These are phyloP conservation scores for Ascochyta viciae-villosae DNA, from an alignment of 2,329 filamentous ascomycete species.

Conservation along the genomic window DNA sequence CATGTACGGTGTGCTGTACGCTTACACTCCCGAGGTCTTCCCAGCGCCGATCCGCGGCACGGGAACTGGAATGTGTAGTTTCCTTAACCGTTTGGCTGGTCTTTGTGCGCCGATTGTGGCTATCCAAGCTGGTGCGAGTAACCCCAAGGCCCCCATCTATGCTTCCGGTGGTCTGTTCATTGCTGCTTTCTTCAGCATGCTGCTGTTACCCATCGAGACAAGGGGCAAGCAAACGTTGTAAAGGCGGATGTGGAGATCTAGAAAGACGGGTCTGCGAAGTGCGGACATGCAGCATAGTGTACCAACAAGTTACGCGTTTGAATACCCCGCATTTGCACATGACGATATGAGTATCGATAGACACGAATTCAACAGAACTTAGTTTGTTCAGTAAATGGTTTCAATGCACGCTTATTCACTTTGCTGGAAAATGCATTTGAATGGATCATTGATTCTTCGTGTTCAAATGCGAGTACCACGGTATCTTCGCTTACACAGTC, in stretches of 20 bases:
- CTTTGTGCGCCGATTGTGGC: conserved; percentile 74
- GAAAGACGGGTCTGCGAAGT: not conserved
- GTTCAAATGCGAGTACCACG: not conserved
- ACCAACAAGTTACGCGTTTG: not conserved
- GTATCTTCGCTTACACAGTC: not conserved
- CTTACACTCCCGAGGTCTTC: conserved; percentile 80
- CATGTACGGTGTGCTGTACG: conserved; percentile 74
- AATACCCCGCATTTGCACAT: not conserved
- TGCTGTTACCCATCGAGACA: conserved; percentile 54
- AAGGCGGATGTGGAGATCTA: not conserved
- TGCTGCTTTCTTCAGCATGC: conserved; percentile 53
- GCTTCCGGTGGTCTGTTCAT: conserved; percentile 53
- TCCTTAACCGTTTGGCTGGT: conserved; percentile 72
- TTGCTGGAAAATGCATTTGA: not conserved
- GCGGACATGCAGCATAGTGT: not conserved
- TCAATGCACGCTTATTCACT: not conserved
- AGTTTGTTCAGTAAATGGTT: not conserved
- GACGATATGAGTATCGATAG: not conserved
- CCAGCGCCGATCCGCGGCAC: conserved; percentile 75
- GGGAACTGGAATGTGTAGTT: conserved; percentile 74
- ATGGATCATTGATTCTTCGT: not conserved
- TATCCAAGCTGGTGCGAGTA: conserved; percentile 47
- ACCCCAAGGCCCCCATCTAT: conserved; percentile 54
- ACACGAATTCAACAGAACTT: not conserved
- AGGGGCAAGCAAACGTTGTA: conserved; percentile 52